Percentiles rank a stretch among this genome's conserved stretches.
Evolutionary conservation across 805 yeast species (phyloP).

Genomic region (Kuraishia ogatae): DNA sequence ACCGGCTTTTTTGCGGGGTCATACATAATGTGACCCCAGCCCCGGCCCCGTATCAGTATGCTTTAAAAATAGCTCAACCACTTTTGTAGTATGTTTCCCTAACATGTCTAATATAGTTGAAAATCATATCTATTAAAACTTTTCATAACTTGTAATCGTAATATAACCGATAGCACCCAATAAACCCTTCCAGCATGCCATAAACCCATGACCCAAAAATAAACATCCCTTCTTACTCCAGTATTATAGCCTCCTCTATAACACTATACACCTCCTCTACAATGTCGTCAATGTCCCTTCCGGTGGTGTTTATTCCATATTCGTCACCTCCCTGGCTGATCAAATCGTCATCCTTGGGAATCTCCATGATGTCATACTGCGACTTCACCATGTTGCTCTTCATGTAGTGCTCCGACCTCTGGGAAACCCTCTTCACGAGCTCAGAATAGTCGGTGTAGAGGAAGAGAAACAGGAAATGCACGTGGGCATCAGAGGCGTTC

Average conservation of each 20-base stretch:
- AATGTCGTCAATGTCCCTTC: conserved; percentile 4
- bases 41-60: too few species aligned
- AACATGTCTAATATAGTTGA: too few species aligned
- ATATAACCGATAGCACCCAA: too few species aligned
- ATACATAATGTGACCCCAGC: too few species aligned
- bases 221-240: neutral
- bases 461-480: conserved; percentile 53
- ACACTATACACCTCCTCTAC: conserved; percentile 13
- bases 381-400: conserved; percentile 76
- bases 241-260: conserved; percentile 5
- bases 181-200: too few species aligned
- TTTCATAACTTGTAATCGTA: too few species aligned
- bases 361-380: conserved; percentile 67
- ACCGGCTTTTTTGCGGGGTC: neutral
- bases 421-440: conserved; percentile 48
- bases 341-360: conserved; percentile 39
- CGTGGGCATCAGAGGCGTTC: conserved; percentile 13
- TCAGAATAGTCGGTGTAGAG: conserved; percentile 56
- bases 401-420: conserved; percentile 79
- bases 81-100: too few species aligned
- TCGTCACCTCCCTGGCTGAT: conserved; percentile 7
- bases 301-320: conserved; percentile 6
- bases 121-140: too few species aligned
- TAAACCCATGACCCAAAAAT: neutral
- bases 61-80: too few species aligned